These are phyloP conservation scores for Pseudozyma hubeiensis DNA, from an alignment of 1,284 basidiomycete genomes.

Conservation along the genomic window DNA sequence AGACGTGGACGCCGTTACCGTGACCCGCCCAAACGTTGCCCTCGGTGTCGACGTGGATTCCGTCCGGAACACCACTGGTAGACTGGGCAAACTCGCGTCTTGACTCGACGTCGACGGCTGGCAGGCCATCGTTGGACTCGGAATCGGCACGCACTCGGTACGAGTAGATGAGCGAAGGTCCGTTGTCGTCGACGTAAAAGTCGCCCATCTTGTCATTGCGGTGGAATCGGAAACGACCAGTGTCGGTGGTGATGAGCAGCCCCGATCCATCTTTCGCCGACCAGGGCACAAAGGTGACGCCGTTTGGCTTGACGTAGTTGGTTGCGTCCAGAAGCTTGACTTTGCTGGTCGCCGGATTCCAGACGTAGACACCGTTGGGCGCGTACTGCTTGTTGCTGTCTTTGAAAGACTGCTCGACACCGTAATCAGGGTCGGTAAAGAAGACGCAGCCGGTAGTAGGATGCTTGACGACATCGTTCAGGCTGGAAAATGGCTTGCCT, in stretches of 20 bases:
- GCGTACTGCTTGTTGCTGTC: constrained; percentile 30
- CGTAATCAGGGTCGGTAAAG: constrained; percentile 57
- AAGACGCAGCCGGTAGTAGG: constrained; percentile 42
- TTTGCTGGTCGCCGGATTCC: constrained; percentile 34
- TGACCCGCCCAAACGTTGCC: constrained; percentile 54
- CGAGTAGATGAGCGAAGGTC: constrained; percentile 33
- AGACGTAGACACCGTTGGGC: constrained; percentile 48
- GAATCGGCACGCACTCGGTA: constrained; percentile 35
- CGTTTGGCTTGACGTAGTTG: constrained; percentile 50
- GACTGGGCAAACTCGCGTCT: constrained; percentile 34
- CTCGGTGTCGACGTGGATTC: constrained; percentile 39
- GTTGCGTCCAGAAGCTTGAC: constrained; percentile 36
- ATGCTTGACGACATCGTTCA: constrained; percentile 51
- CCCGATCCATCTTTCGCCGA: constrained; percentile 34
- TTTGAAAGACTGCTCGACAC: constrained; percentile 53
- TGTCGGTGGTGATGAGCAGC: constrained; percentile 44
- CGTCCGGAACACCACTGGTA: constrained; percentile 42
- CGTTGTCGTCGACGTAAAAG: constrained; percentile 35
- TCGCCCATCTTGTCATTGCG: constrained; percentile 38
- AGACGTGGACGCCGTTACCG: constrained; percentile 51
- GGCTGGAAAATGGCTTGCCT: constrained; percentile 49
- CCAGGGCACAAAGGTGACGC: constrained; percentile 47
- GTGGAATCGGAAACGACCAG: constrained; percentile 39
- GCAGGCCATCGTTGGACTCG: constrained; percentile 22
- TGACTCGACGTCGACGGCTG: constrained; percentile 22